Evolutionary conservation across 148 eudicot species (phyloP).

Genomic region (Spergularia marina): DNA sequence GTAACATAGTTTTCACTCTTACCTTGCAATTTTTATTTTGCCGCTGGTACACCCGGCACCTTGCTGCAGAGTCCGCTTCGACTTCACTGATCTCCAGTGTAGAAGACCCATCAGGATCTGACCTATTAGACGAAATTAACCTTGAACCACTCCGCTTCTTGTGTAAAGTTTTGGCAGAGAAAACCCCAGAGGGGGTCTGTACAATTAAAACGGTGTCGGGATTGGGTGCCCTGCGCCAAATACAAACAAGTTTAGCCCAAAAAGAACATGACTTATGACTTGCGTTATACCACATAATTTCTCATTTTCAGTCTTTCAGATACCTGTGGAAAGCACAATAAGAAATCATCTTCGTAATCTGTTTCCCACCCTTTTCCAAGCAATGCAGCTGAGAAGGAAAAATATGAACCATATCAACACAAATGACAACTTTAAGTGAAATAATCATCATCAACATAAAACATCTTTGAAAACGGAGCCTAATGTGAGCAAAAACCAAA

Average conservation of each 20-base stretch:
- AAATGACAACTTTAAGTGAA: background rate
- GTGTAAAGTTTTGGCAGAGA: constrained; percentile 75
- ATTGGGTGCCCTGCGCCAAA: constrained; percentile 79
- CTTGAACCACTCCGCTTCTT: constrained; percentile 67
- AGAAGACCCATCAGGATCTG: constrained; percentile 51
- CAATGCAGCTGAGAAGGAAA: constrained; percentile 60
- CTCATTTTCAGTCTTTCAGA: background rate
- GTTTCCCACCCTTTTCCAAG: constrained; percentile 89
- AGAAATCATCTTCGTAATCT: constrained; percentile 86
- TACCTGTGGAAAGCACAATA: constrained; percentile 98
- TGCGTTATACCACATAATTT: constrained; percentile 3
- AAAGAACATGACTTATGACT: background rate
- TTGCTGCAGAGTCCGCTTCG: constrained; percentile 87
- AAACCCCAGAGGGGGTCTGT: constrained; percentile 76
- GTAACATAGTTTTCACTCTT: background rate
- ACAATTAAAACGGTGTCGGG: constrained; percentile 87
- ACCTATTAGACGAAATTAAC: constrained; percentile 70
- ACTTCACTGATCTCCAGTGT: constrained; percentile 40
- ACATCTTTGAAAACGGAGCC: background rate
- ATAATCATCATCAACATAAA: background rate
- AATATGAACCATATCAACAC: constrained; percentile 8
- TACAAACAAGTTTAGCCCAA: constrained; percentile 18
- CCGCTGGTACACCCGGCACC: constrained; percentile 67
- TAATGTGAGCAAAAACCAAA: background rate
- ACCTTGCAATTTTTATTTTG: constrained; percentile 52